Conservation (phyloP, 192 early-diverging fungal genomes). For the Podila epicladia region DNA sequence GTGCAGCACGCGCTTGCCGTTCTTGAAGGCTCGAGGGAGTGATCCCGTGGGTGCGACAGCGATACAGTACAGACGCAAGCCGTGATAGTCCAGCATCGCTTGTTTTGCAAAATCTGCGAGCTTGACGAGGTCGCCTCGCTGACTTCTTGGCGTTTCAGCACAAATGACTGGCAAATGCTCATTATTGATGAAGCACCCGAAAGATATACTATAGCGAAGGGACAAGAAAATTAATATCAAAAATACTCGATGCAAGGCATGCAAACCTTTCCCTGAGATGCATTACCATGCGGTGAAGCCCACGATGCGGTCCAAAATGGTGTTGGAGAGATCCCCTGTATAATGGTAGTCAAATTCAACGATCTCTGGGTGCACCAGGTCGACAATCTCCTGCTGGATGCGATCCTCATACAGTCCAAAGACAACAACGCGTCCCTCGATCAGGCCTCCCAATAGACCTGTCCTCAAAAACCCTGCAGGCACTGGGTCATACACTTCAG, state of each 20-base stretch:
- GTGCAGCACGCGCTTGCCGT: constrained; percentile 74
- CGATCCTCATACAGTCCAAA: constrained; percentile 84
- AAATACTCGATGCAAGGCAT: not conserved
- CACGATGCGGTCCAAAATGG: constrained; percentile 37
- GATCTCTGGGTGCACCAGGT: constrained; percentile 46
- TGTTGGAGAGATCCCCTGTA: constrained; percentile 37
- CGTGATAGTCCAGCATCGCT: constrained; percentile 66
- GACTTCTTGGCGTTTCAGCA: constrained; percentile 65
- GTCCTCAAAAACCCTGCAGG: constrained; percentile 78
- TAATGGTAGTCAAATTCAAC: constrained; percentile 44
- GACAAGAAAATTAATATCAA: not conserved
- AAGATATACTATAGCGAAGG: constrained; percentile 58
- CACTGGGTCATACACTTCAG: constrained; percentile 61
- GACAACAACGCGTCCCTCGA: constrained; percentile 76
- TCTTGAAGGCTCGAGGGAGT: constrained; percentile 76
- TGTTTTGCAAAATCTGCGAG: constrained; percentile 65
- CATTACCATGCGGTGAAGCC: constrained; percentile 51
- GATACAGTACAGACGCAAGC: constrained; percentile 69
- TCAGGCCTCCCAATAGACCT: constrained; percentile 76
- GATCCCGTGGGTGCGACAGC: constrained; percentile 65
- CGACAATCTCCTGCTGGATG: constrained; percentile 59
- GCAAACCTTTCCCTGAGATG: not conserved
- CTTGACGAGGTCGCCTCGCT: constrained; percentile 55
- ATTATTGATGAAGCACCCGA: constrained; percentile 74
- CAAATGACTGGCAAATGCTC: constrained; percentile 80